Conservation (phyloP, 441 rosid genomes). For the Hura crepitans region DNA sequence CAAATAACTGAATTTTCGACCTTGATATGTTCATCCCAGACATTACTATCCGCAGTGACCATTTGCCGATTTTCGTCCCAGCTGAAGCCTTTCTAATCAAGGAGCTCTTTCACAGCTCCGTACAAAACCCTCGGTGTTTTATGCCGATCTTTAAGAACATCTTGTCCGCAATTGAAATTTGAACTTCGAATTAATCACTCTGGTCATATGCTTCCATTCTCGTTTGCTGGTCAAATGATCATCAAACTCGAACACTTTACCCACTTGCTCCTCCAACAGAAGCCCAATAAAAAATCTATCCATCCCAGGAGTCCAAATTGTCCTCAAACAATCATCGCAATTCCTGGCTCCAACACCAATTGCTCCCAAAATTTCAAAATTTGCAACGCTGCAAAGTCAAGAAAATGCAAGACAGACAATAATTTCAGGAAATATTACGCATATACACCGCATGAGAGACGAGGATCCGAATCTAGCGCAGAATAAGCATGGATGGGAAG, state of each 20-base stretch:
- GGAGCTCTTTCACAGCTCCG: slow-evolving; percentile 53
- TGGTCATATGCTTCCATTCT: slow-evolving; percentile 79
- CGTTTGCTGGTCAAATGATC: slow-evolving; percentile 72
- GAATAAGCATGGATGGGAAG: neutral
- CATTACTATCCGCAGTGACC: slow-evolving; percentile 57
- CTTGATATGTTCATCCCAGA: slow-evolving; percentile 77
- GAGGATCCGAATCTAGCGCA: neutral
- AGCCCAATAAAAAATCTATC: slow-evolving; percentile 67
- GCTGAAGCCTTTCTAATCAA: slow-evolving; percentile 51
- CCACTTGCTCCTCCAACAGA: slow-evolving; percentile 66
- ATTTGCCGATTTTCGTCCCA: slow-evolving; percentile 66
- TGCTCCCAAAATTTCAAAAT: neutral
- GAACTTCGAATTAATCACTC: slow-evolving; percentile 57
- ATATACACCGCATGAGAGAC: neutral
- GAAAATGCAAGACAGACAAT: neutral
- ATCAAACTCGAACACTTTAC: slow-evolving; percentile 61
- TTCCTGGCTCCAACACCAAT: slow-evolving; percentile 30
- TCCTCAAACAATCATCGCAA: slow-evolving; percentile 51
- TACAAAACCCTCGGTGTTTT: slow-evolving; percentile 62
- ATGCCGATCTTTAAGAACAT: slow-evolving; percentile 66
- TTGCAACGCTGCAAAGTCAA: neutral
- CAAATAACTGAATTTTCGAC: slow-evolving; percentile 27
- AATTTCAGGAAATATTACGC: neutral
- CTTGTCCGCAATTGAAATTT: slow-evolving; percentile 58
- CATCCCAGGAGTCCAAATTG: slow-evolving; percentile 89